Base-by-base conservation (phyloP, 441 rosid genomes). In the Populus hybrid region DNA sequence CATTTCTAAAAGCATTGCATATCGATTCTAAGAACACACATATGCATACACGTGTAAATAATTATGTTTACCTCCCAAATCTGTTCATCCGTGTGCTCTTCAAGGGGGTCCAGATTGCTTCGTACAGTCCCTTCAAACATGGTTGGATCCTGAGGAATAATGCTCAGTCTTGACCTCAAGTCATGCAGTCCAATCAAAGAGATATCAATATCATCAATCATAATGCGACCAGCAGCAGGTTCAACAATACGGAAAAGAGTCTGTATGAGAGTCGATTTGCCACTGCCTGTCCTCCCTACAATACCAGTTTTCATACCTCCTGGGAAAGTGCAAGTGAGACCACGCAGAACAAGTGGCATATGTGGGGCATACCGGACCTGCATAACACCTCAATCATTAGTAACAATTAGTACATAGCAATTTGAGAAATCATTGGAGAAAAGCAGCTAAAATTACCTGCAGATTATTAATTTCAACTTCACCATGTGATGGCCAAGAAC, bases 141-240 rank as follows among this genome's bases (percentile, higher is more conserved):
- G 78, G 97, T 92, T 66, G 99, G 98, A 80, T 95, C 98, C 83
- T 91, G 98, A 6, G 98, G 98, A 74, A 93, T 93, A 57, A 95
- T 93, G 83, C 98, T 92, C 24, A 93, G 87, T 64, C 90, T 88
- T 67, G 90, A 88, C 77, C 97, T 86, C 85, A 95, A 87, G 85
- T 95, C 97, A 76, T 95, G 98, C 78, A 93, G 82, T 76, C 99
- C 97, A 53, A 95, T 89, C 20, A 77, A 81, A 70, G 88, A 87
- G 65, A 93, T 93, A 73, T 92, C 77, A 40, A 95, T 82, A 80
- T 89, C 90, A 81, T 93, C 99, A 61, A 95, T 93, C 79, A 81
- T 50, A 75, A 95, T 88, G 75, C 82, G 87, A 74, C 99, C 98
- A 34, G 84, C 86, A n/a, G 89, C 64, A 36, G 97, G 98, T 10